These are phyloP conservation scores for Magnaporthiopsis incrustans DNA, from an alignment of 2,329 filamentous ascomycete species.

Conservation along the genomic window DNA sequence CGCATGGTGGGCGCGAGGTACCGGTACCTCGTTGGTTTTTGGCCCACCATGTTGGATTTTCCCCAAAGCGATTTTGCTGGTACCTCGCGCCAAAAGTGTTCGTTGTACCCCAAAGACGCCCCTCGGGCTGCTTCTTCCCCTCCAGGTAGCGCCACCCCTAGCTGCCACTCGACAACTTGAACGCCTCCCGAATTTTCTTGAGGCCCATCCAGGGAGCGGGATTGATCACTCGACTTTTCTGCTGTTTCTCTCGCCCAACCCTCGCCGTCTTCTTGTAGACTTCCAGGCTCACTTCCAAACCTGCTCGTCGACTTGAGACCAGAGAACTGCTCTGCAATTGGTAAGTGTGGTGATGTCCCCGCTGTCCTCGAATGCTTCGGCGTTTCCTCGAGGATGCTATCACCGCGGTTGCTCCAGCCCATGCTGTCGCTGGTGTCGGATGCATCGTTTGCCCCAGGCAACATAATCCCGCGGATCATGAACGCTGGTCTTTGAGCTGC, in stretches of 20 bases:
- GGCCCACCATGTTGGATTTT: not conserved
- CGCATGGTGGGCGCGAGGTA: not conserved
- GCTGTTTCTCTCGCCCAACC: conserved; percentile 2
- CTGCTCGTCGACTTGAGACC: not conserved
- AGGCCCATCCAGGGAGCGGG: conserved; percentile 1
- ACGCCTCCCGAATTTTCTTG: conserved; percentile 6
- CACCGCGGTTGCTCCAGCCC: not conserved
- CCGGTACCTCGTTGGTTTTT: not conserved
- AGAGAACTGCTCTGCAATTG: conserved; percentile 4
- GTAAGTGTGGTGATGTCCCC: conserved; percentile 1
- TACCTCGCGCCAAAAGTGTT: not conserved
- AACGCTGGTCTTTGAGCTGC: not conserved
- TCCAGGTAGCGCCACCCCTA: not conserved
- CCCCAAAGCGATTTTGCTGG: not conserved
- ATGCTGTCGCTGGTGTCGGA: not conserved
- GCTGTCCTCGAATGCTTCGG: not conserved
- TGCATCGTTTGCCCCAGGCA: not conserved
- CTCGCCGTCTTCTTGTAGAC: conserved; percentile 1
- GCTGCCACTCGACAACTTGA: conserved; percentile 3
- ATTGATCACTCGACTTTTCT: conserved; percentile 8
- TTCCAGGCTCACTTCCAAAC: not conserved
- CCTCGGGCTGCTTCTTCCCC: not conserved
- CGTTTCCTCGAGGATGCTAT: not conserved
- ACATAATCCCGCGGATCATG: not conserved
- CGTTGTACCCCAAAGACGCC: not conserved